Evolutionary conservation across 306 rosid species (phyloP).

Genomic region (Pterocarpus macrocarpus): DNA sequence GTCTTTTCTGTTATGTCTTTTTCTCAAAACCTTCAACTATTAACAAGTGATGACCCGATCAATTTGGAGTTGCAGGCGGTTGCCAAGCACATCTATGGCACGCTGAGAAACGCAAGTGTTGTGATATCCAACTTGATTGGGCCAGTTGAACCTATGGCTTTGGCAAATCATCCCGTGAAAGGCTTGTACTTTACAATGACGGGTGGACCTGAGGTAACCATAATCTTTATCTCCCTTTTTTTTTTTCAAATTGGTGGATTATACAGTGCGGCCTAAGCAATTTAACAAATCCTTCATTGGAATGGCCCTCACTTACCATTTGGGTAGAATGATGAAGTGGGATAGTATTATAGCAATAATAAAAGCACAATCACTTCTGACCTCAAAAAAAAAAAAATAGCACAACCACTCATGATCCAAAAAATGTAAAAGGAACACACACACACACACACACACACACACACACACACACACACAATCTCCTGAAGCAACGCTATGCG

Average conservation of each 20-base stretch:
- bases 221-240: not conserved
- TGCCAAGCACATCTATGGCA: conserved; percentile 48
- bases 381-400: too few species aligned
- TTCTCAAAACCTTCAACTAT: not conserved
- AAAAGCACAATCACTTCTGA: too few species aligned
- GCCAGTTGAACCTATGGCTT: conserved; percentile 60
- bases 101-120: conserved; percentile 54
- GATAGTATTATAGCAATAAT: too few species aligned
- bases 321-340: not conserved
- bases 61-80: conserved; percentile 48
- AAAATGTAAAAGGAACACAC: too few species aligned
- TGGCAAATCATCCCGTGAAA: conserved; percentile 54
- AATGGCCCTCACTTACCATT: too few species aligned
- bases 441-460: too few species aligned
- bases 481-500: too few species aligned
- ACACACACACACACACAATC: too few species aligned
- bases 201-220: conserved; percentile 61
- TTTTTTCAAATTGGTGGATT: not conserved
- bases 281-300: too few species aligned
- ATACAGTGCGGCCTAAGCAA: too few species aligned
- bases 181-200: conserved; percentile 53
- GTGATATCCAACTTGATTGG: conserved; percentile 61
- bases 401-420: too few species aligned
- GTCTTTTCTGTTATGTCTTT: not conserved
- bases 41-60: not conserved